Percentiles rank a stretch among this genome's conserved stretches.
These are phyloP conservation scores for Akanthomyces muscarius DNA, from an alignment of 2,329 filamentous ascomycete genomes.

Conservation along the genomic window DNA sequence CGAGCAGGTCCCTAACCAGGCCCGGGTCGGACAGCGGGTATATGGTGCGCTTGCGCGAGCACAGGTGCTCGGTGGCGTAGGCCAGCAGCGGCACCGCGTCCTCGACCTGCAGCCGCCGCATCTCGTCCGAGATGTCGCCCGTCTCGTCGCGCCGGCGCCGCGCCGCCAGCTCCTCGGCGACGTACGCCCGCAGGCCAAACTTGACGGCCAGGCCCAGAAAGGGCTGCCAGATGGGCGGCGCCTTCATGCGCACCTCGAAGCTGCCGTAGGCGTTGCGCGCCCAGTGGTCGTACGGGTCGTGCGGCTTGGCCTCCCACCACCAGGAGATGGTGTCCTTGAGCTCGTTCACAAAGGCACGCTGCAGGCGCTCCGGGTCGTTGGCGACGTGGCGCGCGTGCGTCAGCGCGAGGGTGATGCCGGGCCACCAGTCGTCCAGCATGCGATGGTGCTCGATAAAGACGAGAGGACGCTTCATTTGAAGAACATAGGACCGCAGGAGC, in stretches of 20 bases:
- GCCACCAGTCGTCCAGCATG: slow-evolving; percentile 37
- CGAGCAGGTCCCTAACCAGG: slow-evolving; percentile 27
- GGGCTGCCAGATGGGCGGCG: slow-evolving; percentile 27
- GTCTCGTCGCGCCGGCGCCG: background rate
- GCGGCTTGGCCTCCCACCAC: slow-evolving; percentile 28
- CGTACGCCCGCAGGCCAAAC: slow-evolving; percentile 30
- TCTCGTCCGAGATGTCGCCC: background rate
- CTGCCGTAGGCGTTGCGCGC: slow-evolving; percentile 29
- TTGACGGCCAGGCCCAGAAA: slow-evolving; percentile 32
- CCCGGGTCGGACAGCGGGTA: slow-evolving; percentile 30
- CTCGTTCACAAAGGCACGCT: slow-evolving; percentile 25
- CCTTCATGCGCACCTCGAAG: slow-evolving; percentile 30
- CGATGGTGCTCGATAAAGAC: slow-evolving; percentile 35
- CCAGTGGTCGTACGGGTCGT: slow-evolving; percentile 31
- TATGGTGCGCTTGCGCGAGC: slow-evolving; percentile 32
- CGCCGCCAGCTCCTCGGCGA: slow-evolving; percentile 23
- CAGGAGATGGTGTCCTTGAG: slow-evolving; percentile 28
- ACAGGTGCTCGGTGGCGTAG: slow-evolving; percentile 33
- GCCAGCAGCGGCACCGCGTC: slow-evolving; percentile 29
- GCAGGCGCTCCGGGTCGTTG: slow-evolving; percentile 20
- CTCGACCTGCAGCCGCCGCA: slow-evolving; percentile 2
- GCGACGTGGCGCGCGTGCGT: slow-evolving; percentile 31
- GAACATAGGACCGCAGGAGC: slow-evolving; percentile 31
- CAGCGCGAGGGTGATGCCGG: slow-evolving; percentile 35
- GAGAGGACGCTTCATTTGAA: slow-evolving; percentile 31